phyloP scores from a whole-genome alignment of 179 eudicot species.

The Drosera spatulata region DNA sequence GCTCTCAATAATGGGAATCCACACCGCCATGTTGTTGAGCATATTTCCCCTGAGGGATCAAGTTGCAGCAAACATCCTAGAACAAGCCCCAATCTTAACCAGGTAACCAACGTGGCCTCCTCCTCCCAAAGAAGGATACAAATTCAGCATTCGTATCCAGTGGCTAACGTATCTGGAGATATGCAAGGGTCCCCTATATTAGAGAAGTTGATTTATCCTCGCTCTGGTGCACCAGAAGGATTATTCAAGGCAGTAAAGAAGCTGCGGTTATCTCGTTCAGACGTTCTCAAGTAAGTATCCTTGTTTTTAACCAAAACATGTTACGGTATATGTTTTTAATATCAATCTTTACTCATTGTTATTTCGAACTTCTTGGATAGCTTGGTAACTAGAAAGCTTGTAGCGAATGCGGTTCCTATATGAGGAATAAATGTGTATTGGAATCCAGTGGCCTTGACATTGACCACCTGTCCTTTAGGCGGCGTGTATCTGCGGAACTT shows the following conservation, averaged over 20 bases:
- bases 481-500: no score
- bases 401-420: no score
- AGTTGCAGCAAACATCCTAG: neutral
- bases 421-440: no score
- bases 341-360: no score
- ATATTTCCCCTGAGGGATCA: neutral
- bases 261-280: slow-evolving; percentile 44
- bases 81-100: neutral
- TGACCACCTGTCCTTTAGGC: no score
- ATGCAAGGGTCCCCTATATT: slow-evolving; percentile 2
- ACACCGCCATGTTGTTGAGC: slow-evolving; percentile 1
- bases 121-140: neutral
- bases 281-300: slow-evolving; percentile 27
- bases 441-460: no score
- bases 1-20: neutral
- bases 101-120: neutral
- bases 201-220: slow-evolving; percentile 3
- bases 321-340: no score
- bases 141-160: neutral
- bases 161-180: slow-evolving; percentile 6
- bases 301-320: no score
- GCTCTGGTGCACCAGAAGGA: slow-evolving; percentile 20
- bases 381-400: no score
- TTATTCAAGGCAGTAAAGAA: slow-evolving; percentile 40
- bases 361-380: no score